Base-by-base conservation (phyloP, 495 filamentous ascomycete genomes). In the Neurospora sublineolata region DNA sequence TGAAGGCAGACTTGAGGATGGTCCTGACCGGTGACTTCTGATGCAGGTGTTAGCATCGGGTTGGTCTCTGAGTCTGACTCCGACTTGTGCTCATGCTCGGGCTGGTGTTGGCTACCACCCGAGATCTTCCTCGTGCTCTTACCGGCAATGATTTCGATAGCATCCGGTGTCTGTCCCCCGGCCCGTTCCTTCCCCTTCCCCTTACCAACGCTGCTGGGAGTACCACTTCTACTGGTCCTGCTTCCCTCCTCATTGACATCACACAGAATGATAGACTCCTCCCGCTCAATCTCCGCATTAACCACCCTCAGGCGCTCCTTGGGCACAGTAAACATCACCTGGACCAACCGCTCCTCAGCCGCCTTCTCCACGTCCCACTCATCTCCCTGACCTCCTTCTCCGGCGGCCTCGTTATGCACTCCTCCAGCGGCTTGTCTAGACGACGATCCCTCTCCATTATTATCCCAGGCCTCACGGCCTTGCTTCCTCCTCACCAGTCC, bases 321-420 rank as follows among this genome's bases (percentile, higher is more conserved):
- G 67, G 94, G 94, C 71, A 97, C 92, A 1, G 94, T 97, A 79
- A 96, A 98, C 84, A 96, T 96, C 73, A 96, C 87, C 82, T 98
- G 94, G 72, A 98, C 94, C 18, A 92, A 86, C 58, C 93, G 80
- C 68, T 86, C 87, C 80, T 94, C 89, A 2, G 91, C 91, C 7
- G 92, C 93, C 60, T 87, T 87, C 79, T 97, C 94, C 40, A 97
- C 87, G 77, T 97, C 94, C 94, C 94, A 97, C 68, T 97, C 94
- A 5, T 89, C 77, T 38, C 76, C 73, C 11, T 77, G 72, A 40
- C 73, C 73, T 4, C 75, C 72, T n/a, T 36, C 68, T 27, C 71
- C 58, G 64, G 14, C 40, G 11, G 38, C 52, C 16, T 64, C 18
- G 8, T 67, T 33, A 2, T 67, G 38, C 12, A 70, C 68, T 37